A percentile compares a stretch with the other conserved stretches of the same genome.
Conservation (phyloP, 1,284 basidiomycete species). For the Ustilago trichophora region DNA sequence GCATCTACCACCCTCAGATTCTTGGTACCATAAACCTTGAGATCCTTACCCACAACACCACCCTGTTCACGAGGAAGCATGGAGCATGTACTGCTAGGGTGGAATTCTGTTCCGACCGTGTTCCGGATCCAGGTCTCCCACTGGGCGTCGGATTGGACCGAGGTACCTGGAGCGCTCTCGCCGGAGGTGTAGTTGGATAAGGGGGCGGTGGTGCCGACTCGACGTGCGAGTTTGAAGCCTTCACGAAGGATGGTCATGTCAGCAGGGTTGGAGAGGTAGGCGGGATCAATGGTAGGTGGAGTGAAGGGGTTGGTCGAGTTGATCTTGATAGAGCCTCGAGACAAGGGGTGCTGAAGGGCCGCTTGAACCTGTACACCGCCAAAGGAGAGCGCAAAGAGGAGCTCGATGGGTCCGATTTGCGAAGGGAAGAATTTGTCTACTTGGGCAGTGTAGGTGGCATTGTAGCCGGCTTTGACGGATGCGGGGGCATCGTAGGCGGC, state of each 20-base stretch:
- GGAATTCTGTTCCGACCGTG: constrained; percentile 50
- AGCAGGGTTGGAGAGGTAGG: constrained; percentile 47
- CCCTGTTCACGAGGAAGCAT: constrained; percentile 74
- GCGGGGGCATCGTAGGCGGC: constrained; percentile 70
- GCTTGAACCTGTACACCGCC: constrained; percentile 48
- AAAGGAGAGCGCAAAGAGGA: constrained; percentile 52
- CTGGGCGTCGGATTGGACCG: constrained; percentile 32
- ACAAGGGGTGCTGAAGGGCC: constrained; percentile 60
- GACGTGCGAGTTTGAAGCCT: constrained; percentile 53
- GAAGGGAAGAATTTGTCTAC: constrained; percentile 33
- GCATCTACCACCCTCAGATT: constrained; percentile 72
- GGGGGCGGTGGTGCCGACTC: constrained; percentile 39
- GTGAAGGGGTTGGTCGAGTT: constrained; percentile 43
- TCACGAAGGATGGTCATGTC: constrained; percentile 53
- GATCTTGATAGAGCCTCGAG: constrained; percentile 58
- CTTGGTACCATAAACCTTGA: constrained; percentile 74
- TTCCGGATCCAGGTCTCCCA: constrained; percentile 49
- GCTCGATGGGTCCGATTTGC: constrained; percentile 49
- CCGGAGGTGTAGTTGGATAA: constrained; percentile 20
- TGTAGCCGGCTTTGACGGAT: constrained; percentile 74
- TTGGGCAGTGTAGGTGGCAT: constrained; percentile 71
- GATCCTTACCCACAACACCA: constrained; percentile 74
- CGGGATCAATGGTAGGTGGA: constrained; percentile 54
- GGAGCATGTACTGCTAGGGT: constrained; percentile 72
- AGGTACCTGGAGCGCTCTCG: constrained; percentile 36